Evolutionary conservation across 192 early-diverging fungal species (phyloP).

Genomic region (Fimicolochytrium jonesii): DNA sequence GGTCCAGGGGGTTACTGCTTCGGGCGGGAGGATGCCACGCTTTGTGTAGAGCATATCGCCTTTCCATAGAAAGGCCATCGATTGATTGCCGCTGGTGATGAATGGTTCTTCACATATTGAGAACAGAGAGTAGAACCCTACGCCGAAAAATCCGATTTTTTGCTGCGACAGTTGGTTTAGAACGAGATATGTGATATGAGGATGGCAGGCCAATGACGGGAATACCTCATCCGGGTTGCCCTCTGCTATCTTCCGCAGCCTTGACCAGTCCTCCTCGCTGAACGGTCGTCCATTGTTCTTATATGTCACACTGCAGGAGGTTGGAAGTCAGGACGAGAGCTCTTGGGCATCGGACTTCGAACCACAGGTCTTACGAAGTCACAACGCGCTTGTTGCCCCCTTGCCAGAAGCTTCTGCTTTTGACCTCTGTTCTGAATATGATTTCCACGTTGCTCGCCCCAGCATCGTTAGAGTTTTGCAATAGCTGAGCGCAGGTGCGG

Average conservation of each 20-base stretch:
- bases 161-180: too few relatives aligned
- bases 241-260: constrained; percentile 82
- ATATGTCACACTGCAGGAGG: too few relatives aligned
- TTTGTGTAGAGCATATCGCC: constrained; percentile 85
- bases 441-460: constrained; percentile 44
- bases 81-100: constrained; percentile 67
- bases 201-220: too few relatives aligned
- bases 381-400: constrained; percentile 18
- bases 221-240: constrained; percentile 88
- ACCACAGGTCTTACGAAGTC: too few relatives aligned
- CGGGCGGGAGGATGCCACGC: constrained; percentile 46
- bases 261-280: constrained; percentile 72
- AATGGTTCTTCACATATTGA: constrained; percentile 87
- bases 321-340: too few relatives aligned
- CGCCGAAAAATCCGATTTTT: constrained; percentile 78
- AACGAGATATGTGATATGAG: too few relatives aligned
- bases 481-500: too few relatives aligned
- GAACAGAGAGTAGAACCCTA: constrained; percentile 85
- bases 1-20: constrained; percentile 55
- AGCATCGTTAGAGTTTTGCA: constrained; percentile 68
- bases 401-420: constrained; percentile 15
- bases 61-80: constrained; percentile 87
- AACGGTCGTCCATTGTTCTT: constrained; percentile 85
- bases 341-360: too few relatives aligned
- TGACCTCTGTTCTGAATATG: constrained; percentile 24